Evolutionary conservation across 1,284 basidiomycete genomes (phyloP), one percentile per base, ranked within the genome.

Genomic region (Acaromyces ingoldii): DNA sequence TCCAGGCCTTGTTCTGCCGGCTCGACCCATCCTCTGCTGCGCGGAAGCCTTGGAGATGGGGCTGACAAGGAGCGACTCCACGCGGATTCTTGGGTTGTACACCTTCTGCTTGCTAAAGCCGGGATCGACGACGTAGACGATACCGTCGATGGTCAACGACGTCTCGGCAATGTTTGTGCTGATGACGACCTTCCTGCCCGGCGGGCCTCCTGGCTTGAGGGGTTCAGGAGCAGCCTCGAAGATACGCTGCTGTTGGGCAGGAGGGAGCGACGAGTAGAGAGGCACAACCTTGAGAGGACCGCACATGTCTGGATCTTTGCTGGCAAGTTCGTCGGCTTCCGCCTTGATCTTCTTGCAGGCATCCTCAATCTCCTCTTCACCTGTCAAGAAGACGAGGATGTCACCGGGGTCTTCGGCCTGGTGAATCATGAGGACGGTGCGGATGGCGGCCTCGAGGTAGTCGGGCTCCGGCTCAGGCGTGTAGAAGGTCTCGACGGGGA

Each of bases 121-220:
- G 0, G 95, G 91, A 75, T 98, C 93, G 39, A 98, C 91, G 53
- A 98, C 93, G 72, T 97, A 99, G 11, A 98, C 91, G 70, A 99
- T 97, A 22, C 93, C 95, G 67, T 97, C 93, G 58, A 99, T 97
- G 1, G 93, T 99, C 31, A 98, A 79, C 9, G 91, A 95, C 0
- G 95, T 98, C 78, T 98, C 93, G 6, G 95, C 95, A 58, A 98
- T 93, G 77, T 98, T 98, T 30, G 95, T 98, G 11, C 91, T 90
- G 1, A 98, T 80, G 43, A 99, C 89, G 28, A 97, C 84, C 77
- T 98, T 98, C 59, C 93, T 84, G 0, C 92, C 91, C 0, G 88
- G 85, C 0, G 89, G 86, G 1, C 89, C 87, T 53, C 81, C 84
- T 1, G 82, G 76, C 0, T 77, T 80, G 4, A 81, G 79, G 0